These are phyloP conservation scores for Leccinum variicolor DNA, from an alignment of 768 basidiomycete genomes.

Conservation along the genomic window DNA sequence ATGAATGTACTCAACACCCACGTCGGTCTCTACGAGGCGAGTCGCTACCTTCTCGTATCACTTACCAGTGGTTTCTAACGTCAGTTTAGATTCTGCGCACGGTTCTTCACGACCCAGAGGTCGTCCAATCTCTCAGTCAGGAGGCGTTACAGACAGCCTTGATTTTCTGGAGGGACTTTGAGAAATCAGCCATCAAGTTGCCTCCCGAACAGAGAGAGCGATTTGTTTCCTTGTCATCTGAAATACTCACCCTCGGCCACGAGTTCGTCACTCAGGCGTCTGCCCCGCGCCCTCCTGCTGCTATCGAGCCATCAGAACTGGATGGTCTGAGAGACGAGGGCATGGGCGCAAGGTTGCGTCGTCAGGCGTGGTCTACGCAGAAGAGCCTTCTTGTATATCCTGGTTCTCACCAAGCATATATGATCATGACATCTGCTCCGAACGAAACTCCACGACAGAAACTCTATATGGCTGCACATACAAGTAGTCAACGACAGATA, in stretches of 20 bases:
- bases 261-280: slow-evolving; percentile 73
- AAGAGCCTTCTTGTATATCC: slow-evolving; percentile 79
- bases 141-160: slow-evolving; percentile 86
- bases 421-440: slow-evolving; percentile 89
- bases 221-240: slow-evolving; percentile 88
- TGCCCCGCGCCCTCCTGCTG: slow-evolving; percentile 59
- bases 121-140: slow-evolving; percentile 61
- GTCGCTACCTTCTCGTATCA: slow-evolving; percentile 28
- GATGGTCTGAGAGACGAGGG: slow-evolving; percentile 72
- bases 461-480: slow-evolving; percentile 80
- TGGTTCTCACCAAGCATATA: slow-evolving; percentile 84
- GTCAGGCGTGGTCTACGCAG: slow-evolving; percentile 74
- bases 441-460: slow-evolving; percentile 77
- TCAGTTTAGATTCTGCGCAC: slow-evolving; percentile 58
- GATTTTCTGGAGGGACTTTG: slow-evolving; percentile 96
- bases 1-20: slow-evolving; percentile 98
- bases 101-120: slow-evolving; percentile 64
- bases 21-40: slow-evolving; percentile 83
- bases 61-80: slow-evolving; percentile 16
- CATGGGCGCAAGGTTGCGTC: slow-evolving; percentile 68
- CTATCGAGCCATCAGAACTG: slow-evolving; percentile 67
- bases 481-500: slow-evolving; percentile 72
- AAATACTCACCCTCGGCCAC: slow-evolving; percentile 84
- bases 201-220: slow-evolving; percentile 70
- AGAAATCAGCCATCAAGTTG: slow-evolving; percentile 93